These are phyloP conservation scores for Rasamsonia emersonii DNA, from an alignment of 2,329 filamentous ascomycete genomes.

Conservation along the genomic window DNA sequence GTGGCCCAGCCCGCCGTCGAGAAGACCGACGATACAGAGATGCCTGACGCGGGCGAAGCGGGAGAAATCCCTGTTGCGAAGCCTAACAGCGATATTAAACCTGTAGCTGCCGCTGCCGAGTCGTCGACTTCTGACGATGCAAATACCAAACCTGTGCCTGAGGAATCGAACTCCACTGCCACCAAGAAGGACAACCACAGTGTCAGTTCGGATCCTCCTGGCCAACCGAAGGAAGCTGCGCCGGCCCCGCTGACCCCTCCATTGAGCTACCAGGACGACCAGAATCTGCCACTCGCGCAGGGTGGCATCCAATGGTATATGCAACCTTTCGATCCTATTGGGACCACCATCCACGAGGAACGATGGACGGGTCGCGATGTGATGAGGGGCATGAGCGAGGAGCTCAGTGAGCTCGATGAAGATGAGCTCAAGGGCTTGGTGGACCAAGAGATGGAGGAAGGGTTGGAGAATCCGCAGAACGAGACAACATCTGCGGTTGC, in stretches of 20 bases:
- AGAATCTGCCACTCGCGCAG: constrained; percentile 47
- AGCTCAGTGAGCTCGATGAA: constrained; percentile 85
- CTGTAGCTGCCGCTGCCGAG: constrained; percentile 8
- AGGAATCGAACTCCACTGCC: constrained; percentile 26
- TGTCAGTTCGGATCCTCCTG: constrained; percentile 32
- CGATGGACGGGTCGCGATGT: constrained; percentile 65
- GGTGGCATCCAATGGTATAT: constrained; percentile 89
- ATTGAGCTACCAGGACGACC: constrained; percentile 32
- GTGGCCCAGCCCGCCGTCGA: constrained; percentile 8
- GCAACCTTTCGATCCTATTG: constrained; percentile 66
- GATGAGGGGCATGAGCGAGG: constrained; percentile 68
- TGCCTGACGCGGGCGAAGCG: constrained; percentile 10
- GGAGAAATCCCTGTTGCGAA: constrained; percentile 5
- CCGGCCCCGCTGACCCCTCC: constrained; percentile 31
- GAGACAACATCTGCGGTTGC: constrained; percentile 7
- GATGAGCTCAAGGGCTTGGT: constrained; percentile 69
- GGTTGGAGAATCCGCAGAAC: constrained; percentile 8
- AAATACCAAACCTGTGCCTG: constrained; percentile 13
- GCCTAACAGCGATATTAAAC: constrained; percentile 3
- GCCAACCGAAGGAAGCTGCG: constrained; percentile 28
- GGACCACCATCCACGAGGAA: constrained; percentile 71
- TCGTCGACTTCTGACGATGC: constrained; percentile 10
- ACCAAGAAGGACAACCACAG: constrained; percentile 19
- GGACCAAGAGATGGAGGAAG: constrained; percentile 38
- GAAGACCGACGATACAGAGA: constrained; percentile 8